phyloP scores from a whole-genome alignment of 352 stramenopile species.

The Pythium rhizo-oryzae region DNA sequence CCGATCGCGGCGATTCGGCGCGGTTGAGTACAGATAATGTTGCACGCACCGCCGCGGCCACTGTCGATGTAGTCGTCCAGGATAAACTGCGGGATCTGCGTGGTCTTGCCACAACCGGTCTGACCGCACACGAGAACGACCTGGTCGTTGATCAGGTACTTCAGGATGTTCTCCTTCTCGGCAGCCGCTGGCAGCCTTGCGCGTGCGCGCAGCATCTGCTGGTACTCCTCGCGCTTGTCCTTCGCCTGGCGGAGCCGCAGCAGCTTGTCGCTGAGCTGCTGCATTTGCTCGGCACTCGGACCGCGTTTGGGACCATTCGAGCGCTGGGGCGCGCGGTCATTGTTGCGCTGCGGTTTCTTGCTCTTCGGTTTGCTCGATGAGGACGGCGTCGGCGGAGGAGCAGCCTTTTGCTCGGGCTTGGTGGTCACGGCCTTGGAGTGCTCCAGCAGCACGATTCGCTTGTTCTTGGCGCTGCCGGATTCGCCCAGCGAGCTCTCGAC shows the following conservation, averaged over 20 bases:
- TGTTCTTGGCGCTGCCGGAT: conserved; percentile 25
- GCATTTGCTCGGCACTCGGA: conserved; percentile 42
- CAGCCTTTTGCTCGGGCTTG: not conserved
- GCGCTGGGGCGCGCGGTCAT: conserved; percentile 21
- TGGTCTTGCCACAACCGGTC: conserved; percentile 96
- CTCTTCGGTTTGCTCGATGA: not conserved
- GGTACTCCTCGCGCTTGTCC: conserved; percentile 43
- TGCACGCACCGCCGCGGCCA: conserved; percentile 84
- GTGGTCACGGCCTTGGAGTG: conserved; percentile 19
- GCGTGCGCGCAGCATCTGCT: conserved; percentile 59
- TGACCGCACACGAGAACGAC: conserved; percentile 96
- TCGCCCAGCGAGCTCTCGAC: conserved; percentile 60
- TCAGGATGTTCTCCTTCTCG: conserved; percentile 59
- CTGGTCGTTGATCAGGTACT: conserved; percentile 66
- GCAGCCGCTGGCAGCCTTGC: conserved; percentile 60
- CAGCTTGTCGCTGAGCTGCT: conserved; percentile 49
- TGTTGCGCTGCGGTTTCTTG: conserved; percentile 11
- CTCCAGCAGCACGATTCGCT: conserved; percentile 37
- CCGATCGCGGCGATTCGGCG: conserved; percentile 96
- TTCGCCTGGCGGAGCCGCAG: conserved; percentile 48
- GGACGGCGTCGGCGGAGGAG: conserved; percentile 16
- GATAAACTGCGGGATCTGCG: conserved; percentile 98
- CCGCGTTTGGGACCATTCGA: conserved; percentile 19
- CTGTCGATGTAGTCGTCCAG: conserved; percentile 92
- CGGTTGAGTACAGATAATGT: conserved; percentile 97